These are phyloP conservation scores for Davidsoniella australis DNA, from an alignment of 2,329 filamentous ascomycete genomes.

Conservation along the genomic window DNA sequence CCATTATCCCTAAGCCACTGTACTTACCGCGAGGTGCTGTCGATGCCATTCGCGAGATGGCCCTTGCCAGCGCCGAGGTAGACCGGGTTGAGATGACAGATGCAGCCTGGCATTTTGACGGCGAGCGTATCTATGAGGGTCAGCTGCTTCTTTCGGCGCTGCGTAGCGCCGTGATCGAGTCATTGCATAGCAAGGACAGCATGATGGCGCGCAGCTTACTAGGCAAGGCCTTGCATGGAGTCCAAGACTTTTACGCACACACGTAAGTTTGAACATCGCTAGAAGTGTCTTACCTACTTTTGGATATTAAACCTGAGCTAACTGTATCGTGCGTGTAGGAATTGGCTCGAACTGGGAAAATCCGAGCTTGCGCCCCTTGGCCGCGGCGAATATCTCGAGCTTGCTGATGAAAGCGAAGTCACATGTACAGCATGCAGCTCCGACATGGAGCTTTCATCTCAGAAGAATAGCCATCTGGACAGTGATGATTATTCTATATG, in stretches of 20 bases:
- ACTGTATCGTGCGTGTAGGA: neutral
- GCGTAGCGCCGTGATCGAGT: constrained; percentile 6
- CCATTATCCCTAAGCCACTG: too few species aligned
- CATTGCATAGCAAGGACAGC: constrained; percentile 5
- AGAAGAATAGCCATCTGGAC: neutral
- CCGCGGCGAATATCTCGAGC: constrained; percentile 4
- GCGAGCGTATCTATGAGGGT: constrained; percentile 8
- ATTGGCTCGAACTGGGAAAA: constrained; percentile 11
- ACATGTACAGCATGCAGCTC: constrained; percentile 4
- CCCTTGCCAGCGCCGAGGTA: constrained; percentile 8
- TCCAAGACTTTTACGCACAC: constrained; percentile 13
- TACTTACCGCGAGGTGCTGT: constrained; percentile 10
- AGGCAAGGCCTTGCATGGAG: constrained; percentile 12
- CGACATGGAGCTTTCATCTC: neutral
- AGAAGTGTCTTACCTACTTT: neutral
- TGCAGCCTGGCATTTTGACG: constrained; percentile 13
- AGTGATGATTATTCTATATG: constrained; percentile 5
- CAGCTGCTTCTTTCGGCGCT: constrained; percentile 7
- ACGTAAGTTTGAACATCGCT: constrained; percentile 5
- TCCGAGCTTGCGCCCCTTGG: constrained; percentile 7
- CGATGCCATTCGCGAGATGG: constrained; percentile 10
- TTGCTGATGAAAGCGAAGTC: neutral
- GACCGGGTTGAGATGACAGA: constrained; percentile 5
- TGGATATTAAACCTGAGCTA: neutral
- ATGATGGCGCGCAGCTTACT: constrained; percentile 8